Evolutionary conservation across 1,139 yeast genomes (phyloP).

Genomic region (Suhomyces terraborum): DNA sequence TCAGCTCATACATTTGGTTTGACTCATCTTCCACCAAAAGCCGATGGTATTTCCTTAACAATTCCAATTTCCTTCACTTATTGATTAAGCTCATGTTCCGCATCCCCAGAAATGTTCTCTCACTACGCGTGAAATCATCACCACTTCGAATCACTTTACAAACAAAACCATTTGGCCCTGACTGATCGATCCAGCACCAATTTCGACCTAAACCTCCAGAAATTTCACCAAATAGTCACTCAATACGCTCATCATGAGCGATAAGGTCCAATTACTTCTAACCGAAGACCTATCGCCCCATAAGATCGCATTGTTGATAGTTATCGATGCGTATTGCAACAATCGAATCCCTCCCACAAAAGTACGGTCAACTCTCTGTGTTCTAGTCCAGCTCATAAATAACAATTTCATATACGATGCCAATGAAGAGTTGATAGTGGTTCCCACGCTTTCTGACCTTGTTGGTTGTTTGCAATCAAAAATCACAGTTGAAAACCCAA

Average conservation of each 20-base stretch:
- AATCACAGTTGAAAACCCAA: neutral
- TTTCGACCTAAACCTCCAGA: no score
- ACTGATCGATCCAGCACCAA: no score
- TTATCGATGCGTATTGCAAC: slow-evolving; percentile 27
- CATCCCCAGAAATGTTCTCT: neutral
- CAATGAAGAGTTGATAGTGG: slow-evolving; percentile 26
- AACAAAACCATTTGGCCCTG: no score
- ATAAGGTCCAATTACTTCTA: slow-evolving; percentile 20
- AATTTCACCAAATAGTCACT: no score
- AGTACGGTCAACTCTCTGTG: slow-evolving; percentile 18
- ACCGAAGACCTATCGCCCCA: slow-evolving; percentile 42
- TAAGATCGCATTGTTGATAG: slow-evolving; percentile 31
- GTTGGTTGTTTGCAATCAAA: slow-evolving; percentile 16
- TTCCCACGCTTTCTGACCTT: slow-evolving; percentile 33
- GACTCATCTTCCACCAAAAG: no score
- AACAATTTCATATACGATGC: slow-evolving; percentile 29
- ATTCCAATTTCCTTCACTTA: no score
- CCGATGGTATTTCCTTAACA: no score
- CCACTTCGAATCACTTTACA: neutral
- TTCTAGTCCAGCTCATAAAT: slow-evolving; percentile 28
- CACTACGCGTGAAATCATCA: neutral
- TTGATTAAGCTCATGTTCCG: no score
- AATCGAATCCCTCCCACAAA: slow-evolving; percentile 18
- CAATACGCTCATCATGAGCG: neutral
- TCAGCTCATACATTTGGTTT: no score